Base-by-base conservation (phyloP, 2,329 filamentous ascomycete species). In the Mycosphaerella sp. region DNA sequence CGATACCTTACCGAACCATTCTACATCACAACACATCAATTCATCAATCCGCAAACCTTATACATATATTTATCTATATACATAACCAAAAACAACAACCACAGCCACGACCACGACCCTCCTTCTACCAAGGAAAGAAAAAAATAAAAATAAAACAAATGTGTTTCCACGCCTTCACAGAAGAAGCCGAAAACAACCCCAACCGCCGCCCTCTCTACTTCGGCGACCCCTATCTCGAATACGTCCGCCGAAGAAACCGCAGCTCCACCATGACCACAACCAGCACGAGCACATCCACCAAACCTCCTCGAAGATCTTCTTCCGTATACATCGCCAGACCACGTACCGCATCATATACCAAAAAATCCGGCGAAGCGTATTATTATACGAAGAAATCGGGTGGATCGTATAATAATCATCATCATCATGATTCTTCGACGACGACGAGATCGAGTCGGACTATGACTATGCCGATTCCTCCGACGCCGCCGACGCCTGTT, bases 81-180 rank as follows among this genome's bases (percentile, higher is more conserved):
- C 26, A 29, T 7, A 29, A 29, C 26, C 26, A 6, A 29, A 29
- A 29, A 6, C 3, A 29, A 29, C 3, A 29, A 29, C 26, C 26
- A 26, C 14, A 26, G 2, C 26, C 26, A 26, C 5, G 6, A 3
- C 26, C 4, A 29, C 26, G 2, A 29, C 5, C 26, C 26, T 29
- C 26, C 26, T 29, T 21, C 21, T 2, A 21, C 21, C 21, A 29
- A 29, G 5, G 5, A 29, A 29, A 29, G 1, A 1, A 4, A 26
- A 26, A 42, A 5, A 42, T 23, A 38, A 11, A 10, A 36, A 36
- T 1, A 32, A 38, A 3, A 26, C 44, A 12, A 38, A 51, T 51
- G 48, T 51, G 48, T 51, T 51, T 51, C 41, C 41, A 41, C 41
- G 41, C 48, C 11, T 51, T 51, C 32, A 51, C 48, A 31, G 48